These are phyloP conservation scores for Rosellinia necatrix DNA, from an alignment of 2,329 filamentous ascomycete species.

Conservation along the genomic window DNA sequence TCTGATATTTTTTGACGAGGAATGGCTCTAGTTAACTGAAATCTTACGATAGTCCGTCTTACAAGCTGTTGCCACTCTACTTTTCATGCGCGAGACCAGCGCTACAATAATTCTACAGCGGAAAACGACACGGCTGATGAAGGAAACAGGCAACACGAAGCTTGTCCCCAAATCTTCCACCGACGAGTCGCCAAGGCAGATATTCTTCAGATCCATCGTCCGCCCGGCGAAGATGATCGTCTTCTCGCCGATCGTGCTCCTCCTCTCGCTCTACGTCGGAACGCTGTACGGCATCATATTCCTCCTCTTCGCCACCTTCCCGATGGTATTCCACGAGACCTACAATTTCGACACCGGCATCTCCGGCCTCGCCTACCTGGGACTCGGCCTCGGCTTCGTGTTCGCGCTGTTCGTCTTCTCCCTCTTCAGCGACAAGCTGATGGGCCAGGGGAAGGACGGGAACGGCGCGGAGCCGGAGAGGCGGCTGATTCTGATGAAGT, in stretches of 20 bases:
- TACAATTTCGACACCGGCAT: slow-evolving; percentile 14
- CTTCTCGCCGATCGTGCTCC: slow-evolving; percentile 21
- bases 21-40: neutral
- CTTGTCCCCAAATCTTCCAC: neutral
- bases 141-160: slow-evolving; percentile 18
- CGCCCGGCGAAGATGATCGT: slow-evolving; percentile 22
- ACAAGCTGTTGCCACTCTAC: neutral
- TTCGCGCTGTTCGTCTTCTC: slow-evolving; percentile 17
- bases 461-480: slow-evolving; percentile 11
- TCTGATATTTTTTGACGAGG: too few relatives aligned
- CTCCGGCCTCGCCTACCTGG: slow-evolving; percentile 19
- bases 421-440: slow-evolving; percentile 16
- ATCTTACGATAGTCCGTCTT: neutral
- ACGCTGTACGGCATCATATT: slow-evolving; percentile 18
- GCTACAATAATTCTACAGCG: slow-evolving; percentile 6
- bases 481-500: slow-evolving; percentile 24
- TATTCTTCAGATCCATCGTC: slow-evolving; percentile 12
- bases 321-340: slow-evolving; percentile 15
- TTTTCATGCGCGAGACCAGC: slow-evolving; percentile 23
- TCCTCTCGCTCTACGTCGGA: slow-evolving; percentile 19
- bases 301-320: slow-evolving; percentile 23
- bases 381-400: slow-evolving; percentile 17
- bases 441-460: slow-evolving; percentile 8
- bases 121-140: slow-evolving; percentile 17
- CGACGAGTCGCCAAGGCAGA: neutral